Evolutionary conservation across 78 protist species (phyloP).

Genomic region (Planoprotostelium fungivorum): DNA sequence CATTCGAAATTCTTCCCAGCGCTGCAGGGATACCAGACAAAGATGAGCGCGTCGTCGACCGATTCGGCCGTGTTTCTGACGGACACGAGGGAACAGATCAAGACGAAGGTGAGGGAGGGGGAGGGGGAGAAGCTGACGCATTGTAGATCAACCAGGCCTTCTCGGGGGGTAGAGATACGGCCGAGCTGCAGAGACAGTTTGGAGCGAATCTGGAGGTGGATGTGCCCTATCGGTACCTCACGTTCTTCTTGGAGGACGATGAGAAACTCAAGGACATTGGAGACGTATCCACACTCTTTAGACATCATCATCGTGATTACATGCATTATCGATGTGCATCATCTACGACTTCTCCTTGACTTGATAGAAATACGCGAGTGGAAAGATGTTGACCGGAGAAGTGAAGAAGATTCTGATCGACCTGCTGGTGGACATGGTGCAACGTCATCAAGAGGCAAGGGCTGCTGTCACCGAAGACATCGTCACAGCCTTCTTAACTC

Average conservation of each 20-base stretch:
- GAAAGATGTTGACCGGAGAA: constrained; percentile 85
- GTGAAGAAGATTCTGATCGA: constrained; percentile 74
- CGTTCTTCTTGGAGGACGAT: constrained; percentile 89
- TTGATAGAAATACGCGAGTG: constrained; percentile 67
- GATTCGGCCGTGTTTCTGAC: constrained; percentile 87
- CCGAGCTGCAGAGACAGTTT: constrained; percentile 86
- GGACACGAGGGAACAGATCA: constrained; percentile 89
- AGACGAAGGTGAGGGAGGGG: constrained; percentile 59
- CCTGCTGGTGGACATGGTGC: constrained; percentile 20
- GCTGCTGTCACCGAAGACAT: constrained; percentile 47
- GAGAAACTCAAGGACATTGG: constrained; percentile 64
- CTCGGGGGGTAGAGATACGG: constrained; percentile 92
- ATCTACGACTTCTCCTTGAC: background rate
- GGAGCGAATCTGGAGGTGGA: constrained; percentile 87
- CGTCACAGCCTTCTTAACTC: constrained; percentile 31
- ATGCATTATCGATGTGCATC: background rate
- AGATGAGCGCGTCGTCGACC: constrained; percentile 89
- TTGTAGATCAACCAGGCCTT: constrained; percentile 88
- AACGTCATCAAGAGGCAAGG: constrained; percentile 51
- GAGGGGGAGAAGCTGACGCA: constrained; percentile 40
- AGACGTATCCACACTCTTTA: constrained; percentile 3
- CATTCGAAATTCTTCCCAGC: constrained; percentile 97
- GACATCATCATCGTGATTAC: background rate
- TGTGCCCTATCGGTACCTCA: constrained; percentile 85
- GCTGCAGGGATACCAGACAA: constrained; percentile 81